phyloP scores from a whole-genome alignment of 805 yeast species.

The Schizosaccharomyces octosporus region DNA sequence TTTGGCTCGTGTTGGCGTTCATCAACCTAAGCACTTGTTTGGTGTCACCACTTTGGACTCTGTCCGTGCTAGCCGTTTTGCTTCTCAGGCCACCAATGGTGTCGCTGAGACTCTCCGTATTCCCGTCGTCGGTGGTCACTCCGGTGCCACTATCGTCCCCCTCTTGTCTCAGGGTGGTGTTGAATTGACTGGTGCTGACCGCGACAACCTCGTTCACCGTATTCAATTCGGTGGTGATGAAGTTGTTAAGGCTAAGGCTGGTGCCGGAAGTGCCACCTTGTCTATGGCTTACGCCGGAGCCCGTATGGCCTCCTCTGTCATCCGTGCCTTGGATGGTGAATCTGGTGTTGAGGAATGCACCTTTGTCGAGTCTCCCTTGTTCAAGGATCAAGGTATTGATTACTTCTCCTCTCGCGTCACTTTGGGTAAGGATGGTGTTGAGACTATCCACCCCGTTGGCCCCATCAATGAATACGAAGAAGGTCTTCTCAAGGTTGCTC shows the following conservation, averaged over 20 bases:
- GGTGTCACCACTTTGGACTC: slow-evolving; percentile 93
- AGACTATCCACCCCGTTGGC: slow-evolving; percentile 42
- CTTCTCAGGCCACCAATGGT: slow-evolving; percentile 30
- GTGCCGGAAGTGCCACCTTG: slow-evolving; percentile 81
- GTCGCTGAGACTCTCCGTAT: slow-evolving; percentile 48
- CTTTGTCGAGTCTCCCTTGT: slow-evolving; percentile 44
- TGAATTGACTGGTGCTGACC: slow-evolving; percentile 36
- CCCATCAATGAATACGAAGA: slow-evolving; percentile 53
- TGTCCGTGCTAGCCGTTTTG: slow-evolving; percentile 70
- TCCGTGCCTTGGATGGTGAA: slow-evolving; percentile 8
- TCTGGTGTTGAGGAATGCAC: slow-evolving; percentile 36
- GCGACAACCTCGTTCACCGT: slow-evolving; percentile 49
- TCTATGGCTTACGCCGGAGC: slow-evolving; percentile 89
- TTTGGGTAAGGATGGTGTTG: slow-evolving; percentile 66
- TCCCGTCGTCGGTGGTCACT: slow-evolving; percentile 90
- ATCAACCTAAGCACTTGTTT: slow-evolving; percentile 74
- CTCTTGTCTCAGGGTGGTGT: slow-evolving; percentile 51
- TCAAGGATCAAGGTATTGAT: slow-evolving; percentile 73
- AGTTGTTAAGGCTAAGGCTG: slow-evolving; percentile 79
- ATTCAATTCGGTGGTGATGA: slow-evolving; percentile 94
- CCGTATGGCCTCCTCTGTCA: slow-evolving; percentile 25
- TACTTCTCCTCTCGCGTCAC: slow-evolving; percentile 91
- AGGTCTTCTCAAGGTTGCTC: slow-evolving; percentile 56
- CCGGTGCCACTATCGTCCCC: slow-evolving; percentile 90
- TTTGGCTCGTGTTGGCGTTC: slow-evolving; percentile 58